Evolutionary conservation across 2,329 filamentous ascomycete species (phyloP).

Genomic region (Immersiporthe knoxdaviesiana): DNA sequence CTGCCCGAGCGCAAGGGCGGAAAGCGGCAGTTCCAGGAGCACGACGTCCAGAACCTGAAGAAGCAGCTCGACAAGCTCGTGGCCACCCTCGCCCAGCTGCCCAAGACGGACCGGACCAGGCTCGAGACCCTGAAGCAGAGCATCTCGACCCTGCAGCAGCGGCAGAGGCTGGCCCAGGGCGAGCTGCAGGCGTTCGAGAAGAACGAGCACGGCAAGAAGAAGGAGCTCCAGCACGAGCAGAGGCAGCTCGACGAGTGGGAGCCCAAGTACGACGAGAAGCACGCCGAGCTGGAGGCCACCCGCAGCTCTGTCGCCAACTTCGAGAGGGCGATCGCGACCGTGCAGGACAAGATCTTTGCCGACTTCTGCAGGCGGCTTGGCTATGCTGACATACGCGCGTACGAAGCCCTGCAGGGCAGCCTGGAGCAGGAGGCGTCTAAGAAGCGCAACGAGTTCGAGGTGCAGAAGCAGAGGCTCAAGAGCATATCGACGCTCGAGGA

Average conservation of each 20-base stretch:
- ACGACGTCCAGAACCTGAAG: slow-evolving; percentile 83
- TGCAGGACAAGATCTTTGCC: slow-evolving; percentile 87
- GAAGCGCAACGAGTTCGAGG: slow-evolving; percentile 83
- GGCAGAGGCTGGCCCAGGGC: slow-evolving; percentile 69
- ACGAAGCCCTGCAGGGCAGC: slow-evolving; percentile 90
- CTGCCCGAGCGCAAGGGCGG: slow-evolving; percentile 74
- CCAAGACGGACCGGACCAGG: slow-evolving; percentile 75
- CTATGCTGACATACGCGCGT: slow-evolving; percentile 87
- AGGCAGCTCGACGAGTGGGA: slow-evolving; percentile 74
- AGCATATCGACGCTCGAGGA: slow-evolving; percentile 62
- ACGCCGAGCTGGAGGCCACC: slow-evolving; percentile 66
- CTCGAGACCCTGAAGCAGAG: slow-evolving; percentile 84
- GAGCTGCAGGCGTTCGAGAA: slow-evolving; percentile 79
- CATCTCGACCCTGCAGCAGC: slow-evolving; percentile 77
- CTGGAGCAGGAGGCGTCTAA: slow-evolving; percentile 88
- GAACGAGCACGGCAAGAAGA: slow-evolving; percentile 83
- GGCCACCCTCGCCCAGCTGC: slow-evolving; percentile 78
- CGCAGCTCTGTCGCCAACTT: slow-evolving; percentile 56
- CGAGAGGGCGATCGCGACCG: slow-evolving; percentile 68
- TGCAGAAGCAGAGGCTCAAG: slow-evolving; percentile 77
- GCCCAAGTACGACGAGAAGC: slow-evolving; percentile 77
- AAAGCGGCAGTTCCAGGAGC: slow-evolving; percentile 85
- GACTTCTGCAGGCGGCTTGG: slow-evolving; percentile 85
- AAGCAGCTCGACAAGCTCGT: slow-evolving; percentile 75
- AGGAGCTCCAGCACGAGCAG: slow-evolving; percentile 74